Percentiles rank a stretch among this genome's conserved stretches.
phyloP scores from a whole-genome alignment of 495 filamentous ascomycete species.

The Cryomyces minteri region DNA sequence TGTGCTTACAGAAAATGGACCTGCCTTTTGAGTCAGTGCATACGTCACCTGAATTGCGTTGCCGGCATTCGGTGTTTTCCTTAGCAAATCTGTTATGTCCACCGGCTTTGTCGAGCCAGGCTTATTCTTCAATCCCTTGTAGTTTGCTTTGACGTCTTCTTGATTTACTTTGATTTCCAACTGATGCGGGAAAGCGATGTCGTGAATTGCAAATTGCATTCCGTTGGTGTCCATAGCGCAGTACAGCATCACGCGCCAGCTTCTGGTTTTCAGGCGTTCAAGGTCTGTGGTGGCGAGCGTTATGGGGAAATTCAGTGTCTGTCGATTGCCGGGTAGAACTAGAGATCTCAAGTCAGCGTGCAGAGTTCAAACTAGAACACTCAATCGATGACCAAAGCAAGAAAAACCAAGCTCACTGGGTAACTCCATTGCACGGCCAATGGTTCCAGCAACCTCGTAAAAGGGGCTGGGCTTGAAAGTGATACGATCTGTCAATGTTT shows the following conservation, averaged over 20 bases:
- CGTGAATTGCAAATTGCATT: slow-evolving; percentile 35
- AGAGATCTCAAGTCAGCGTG: too few relatives aligned
- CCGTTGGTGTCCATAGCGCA: slow-evolving; percentile 43
- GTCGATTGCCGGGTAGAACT: too few relatives aligned
- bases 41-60: slow-evolving; percentile 80
- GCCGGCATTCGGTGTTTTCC: slow-evolving; percentile 43
- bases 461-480: neutral
- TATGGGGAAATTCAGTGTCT: too few relatives aligned
- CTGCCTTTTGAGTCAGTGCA: slow-evolving; percentile 72
- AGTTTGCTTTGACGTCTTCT: slow-evolving; percentile 70
- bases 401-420: neutral
- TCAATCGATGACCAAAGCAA: too few relatives aligned
- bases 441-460: neutral
- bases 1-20: neutral
- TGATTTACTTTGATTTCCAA: slow-evolving; percentile 82
- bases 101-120: slow-evolving; percentile 83
- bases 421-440: neutral
- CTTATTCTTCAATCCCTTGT: slow-evolving; percentile 86
- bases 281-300: too few relatives aligned
- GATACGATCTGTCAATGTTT: neutral
- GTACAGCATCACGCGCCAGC: slow-evolving; percentile 57
- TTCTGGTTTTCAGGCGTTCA: neutral
- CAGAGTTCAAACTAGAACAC: too few relatives aligned
- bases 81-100: slow-evolving; percentile 65
- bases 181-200: slow-evolving; percentile 80